A percentile compares a stretch with the other conserved stretches of the same genome.
Conservation (phyloP, 768 basidiomycete genomes). For the Pleurotus eryngii region DNA sequence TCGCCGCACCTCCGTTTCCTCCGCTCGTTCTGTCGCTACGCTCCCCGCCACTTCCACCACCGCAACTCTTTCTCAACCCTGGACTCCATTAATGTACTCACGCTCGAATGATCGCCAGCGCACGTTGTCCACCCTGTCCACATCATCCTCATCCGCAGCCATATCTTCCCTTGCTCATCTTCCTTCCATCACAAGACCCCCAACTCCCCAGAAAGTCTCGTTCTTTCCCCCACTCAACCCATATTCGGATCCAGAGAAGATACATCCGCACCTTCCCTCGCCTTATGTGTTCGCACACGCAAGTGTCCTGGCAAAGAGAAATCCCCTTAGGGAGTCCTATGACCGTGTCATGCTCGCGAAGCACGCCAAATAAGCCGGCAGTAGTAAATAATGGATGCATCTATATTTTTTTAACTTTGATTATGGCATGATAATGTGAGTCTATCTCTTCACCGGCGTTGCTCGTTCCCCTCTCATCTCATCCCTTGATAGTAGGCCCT, state of each 20-base stretch:
- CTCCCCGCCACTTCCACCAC: conserved; percentile 41
- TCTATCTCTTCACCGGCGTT: no score
- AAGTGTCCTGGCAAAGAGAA: conserved; percentile 61
- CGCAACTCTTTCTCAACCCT: conserved; percentile 24
- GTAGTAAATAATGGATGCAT: conserved; percentile 2
- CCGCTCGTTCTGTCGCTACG: conserved; percentile 56
- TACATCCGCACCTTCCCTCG: conserved; percentile 69
- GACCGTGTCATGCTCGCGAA: conserved; percentile 65
- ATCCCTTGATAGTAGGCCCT: no score
- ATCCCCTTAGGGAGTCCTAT: conserved; percentile 66
- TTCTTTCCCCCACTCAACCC: conserved; percentile 67
- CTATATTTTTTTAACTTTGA: not conserved
- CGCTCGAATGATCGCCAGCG: conserved; percentile 41
- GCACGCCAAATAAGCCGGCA: conserved; percentile 24
- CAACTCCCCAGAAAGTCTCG: conserved; percentile 46
- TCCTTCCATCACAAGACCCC: conserved; percentile 43
- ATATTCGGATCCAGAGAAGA: conserved; percentile 49
- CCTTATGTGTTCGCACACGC: conserved; percentile 72
- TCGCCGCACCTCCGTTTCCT: conserved; percentile 56
- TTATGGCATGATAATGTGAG: not conserved
- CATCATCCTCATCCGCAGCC: conserved; percentile 52
- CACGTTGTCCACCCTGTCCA: conserved; percentile 55
- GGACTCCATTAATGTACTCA: conserved; percentile 11
- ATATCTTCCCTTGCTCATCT: conserved; percentile 55
- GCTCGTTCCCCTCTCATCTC: no score